phyloP scores from a whole-genome alignment of 2,329 filamentous ascomycete genomes.

The Ascochyta clinopodiicola region DNA sequence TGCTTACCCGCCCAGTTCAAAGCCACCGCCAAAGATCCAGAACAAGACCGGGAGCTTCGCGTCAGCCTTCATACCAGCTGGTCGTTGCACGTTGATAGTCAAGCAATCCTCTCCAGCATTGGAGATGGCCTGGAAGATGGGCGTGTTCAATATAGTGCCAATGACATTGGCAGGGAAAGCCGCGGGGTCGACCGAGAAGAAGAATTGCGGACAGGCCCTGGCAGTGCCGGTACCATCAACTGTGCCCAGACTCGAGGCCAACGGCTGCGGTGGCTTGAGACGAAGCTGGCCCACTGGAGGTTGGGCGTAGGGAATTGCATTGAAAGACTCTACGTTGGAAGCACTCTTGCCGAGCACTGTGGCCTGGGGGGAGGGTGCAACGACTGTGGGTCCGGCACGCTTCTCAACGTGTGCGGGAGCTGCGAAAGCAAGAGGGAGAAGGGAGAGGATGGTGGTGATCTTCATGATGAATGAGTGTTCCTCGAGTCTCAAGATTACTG shows the following conservation, averaged over 20 bases:
- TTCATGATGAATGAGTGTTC: slow-evolving; percentile 35
- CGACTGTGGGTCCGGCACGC: slow-evolving; percentile 60
- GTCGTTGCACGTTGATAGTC: slow-evolving; percentile 52
- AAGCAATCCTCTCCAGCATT: slow-evolving; percentile 54
- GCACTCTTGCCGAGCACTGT: slow-evolving; percentile 60
- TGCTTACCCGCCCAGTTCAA: slow-evolving; percentile 43
- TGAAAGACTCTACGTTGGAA: slow-evolving; percentile 69
- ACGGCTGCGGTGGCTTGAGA: slow-evolving; percentile 70
- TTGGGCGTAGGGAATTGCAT: slow-evolving; percentile 77
- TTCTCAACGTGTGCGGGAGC: slow-evolving; percentile 51
- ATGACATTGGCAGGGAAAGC: slow-evolving; percentile 47
- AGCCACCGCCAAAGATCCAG: slow-evolving; percentile 58
- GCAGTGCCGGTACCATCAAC: slow-evolving; percentile 65
- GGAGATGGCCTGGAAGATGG: slow-evolving; percentile 46
- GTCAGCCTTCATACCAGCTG: slow-evolving; percentile 44
- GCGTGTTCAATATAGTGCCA: slow-evolving; percentile 48
- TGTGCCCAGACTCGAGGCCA: slow-evolving; percentile 65
- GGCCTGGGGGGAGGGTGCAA: slow-evolving; percentile 58
- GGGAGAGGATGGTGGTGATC: slow-evolving; percentile 25
- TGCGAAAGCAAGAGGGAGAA: slow-evolving; percentile 40
- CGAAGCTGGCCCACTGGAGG: slow-evolving; percentile 71
- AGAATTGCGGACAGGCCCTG: slow-evolving; percentile 75
- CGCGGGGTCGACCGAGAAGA: slow-evolving; percentile 58
- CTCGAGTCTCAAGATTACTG: background rate
- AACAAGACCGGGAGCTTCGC: slow-evolving; percentile 56